Percentiles rank a stretch among this genome's conserved stretches.
Evolutionary conservation across 2,329 filamentous ascomycete species (phyloP).

Genomic region (Venturia effusa): DNA sequence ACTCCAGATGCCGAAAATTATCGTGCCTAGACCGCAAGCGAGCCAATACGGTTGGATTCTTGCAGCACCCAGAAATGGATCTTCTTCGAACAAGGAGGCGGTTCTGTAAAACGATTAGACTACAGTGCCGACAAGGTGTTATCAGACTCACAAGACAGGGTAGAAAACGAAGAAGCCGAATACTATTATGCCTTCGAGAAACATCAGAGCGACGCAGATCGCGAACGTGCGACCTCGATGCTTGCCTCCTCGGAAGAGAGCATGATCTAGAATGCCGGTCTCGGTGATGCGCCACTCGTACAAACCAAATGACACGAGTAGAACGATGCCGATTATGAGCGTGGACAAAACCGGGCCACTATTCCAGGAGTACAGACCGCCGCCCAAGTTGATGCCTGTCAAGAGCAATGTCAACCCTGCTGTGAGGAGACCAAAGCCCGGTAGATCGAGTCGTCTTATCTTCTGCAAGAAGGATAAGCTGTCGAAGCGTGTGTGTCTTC

Average conservation of each 20-base stretch:
- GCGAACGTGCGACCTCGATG: not conserved
- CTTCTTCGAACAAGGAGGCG: not conserved
- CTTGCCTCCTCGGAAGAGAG: constrained; percentile 8
- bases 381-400: not conserved
- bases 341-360: not conserved
- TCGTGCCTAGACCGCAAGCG: not conserved
- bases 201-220: constrained; percentile 5
- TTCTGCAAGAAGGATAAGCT: not conserved
- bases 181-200: constrained; percentile 9
- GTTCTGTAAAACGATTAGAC: not conserved
- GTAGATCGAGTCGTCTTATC: not conserved
- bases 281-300: constrained; percentile 5
- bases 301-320: not conserved
- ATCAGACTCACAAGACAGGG: constrained; percentile 7
- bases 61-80: not conserved
- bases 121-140: not conserved
- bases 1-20: not conserved
- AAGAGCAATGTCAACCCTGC: not conserved
- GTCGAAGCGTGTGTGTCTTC: not conserved
- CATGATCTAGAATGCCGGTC: constrained; percentile 8
- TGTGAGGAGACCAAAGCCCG: not conserved
- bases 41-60: not conserved
- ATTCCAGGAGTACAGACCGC: not conserved
- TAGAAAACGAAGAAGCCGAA: constrained; percentile 9
- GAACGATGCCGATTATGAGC: not conserved